A percentile compares a stretch with the other conserved stretches of the same genome.
phyloP scores from a whole-genome alignment of 257 asterid species.

The Petrea volubilis region DNA sequence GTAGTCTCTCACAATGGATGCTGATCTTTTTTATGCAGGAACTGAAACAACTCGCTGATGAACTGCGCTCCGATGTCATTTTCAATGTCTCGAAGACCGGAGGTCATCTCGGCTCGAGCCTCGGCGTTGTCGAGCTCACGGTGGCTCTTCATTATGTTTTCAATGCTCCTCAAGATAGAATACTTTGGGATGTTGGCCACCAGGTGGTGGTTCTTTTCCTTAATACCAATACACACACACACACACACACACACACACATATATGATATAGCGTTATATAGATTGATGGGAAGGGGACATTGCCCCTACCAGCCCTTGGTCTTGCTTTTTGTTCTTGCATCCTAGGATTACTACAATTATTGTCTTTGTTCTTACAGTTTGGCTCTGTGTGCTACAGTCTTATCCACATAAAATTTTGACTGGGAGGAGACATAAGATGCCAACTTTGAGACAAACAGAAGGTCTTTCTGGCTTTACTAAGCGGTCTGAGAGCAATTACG shows the following conservation, averaged over 20 bases:
- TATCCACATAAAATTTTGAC: conserved; percentile 97
- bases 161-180: conserved; percentile 84
- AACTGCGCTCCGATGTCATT: conserved; percentile 83
- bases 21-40: conserved; percentile 48
- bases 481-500: conserved; percentile 91
- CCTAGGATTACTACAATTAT: not conserved
- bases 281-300: too few species aligned
- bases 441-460: conserved; percentile 80
- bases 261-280: too few species aligned
- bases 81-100: conserved; percentile 98
- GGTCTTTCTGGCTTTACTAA: conserved; percentile 91
- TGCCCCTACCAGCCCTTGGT: too few species aligned
- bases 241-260: too few species aligned
- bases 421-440: conserved; percentile 83
- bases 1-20: not conserved
- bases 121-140: conserved; percentile 94
- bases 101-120: conserved; percentile 97
- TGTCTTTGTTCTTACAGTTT: conserved; percentile 8
- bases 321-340: too few species aligned
- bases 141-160: conserved; percentile 95
- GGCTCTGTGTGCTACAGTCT: conserved; percentile 46
- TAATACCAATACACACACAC: not conserved
- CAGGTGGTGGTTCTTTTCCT: conserved; percentile 50
- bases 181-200: conserved; percentile 99
- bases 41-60: conserved; percentile 89